Conservation (phyloP, 805 yeast genomes). For the Saccharomyces paradoxus region DNA sequence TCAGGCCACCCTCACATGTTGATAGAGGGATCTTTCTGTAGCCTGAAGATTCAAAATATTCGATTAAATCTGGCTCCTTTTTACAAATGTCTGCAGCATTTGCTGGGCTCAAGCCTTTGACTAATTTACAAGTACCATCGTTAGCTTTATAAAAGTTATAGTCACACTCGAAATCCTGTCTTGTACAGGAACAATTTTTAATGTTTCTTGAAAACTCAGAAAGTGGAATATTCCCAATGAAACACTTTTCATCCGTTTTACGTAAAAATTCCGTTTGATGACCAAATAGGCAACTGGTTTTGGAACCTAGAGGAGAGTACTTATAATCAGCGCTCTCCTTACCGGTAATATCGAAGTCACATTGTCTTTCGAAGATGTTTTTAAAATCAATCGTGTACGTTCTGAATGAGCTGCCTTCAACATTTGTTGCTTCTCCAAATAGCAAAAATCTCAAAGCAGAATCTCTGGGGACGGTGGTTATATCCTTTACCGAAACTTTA, state of each 20-base stretch:
- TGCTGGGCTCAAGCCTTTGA: constrained; percentile 62
- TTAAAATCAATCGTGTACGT: constrained; percentile 53
- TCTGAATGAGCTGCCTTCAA: constrained; percentile 39
- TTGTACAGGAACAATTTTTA: constrained; percentile 72
- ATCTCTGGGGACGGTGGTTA: constrained; percentile 87
- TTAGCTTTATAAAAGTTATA: constrained; percentile 61
- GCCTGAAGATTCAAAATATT: constrained; percentile 85
- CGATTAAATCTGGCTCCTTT: constrained; percentile 44
- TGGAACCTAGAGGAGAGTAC: constrained; percentile 47
- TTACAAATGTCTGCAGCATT: constrained; percentile 56
- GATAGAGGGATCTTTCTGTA: constrained; percentile 80
- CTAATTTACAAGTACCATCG: constrained; percentile 82
- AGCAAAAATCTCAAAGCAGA: constrained; percentile 73
- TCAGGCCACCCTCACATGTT: constrained; percentile 76
- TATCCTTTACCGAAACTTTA: constrained; percentile 51
- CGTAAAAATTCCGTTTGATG: constrained; percentile 55
- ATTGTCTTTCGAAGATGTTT: constrained; percentile 43
- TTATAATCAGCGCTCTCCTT: constrained; percentile 51
- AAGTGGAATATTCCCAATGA: constrained; percentile 61
- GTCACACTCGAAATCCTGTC: constrained; percentile 91
- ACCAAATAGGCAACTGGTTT: constrained; percentile 59
- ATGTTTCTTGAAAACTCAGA: constrained; percentile 46
- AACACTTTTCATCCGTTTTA: constrained; percentile 48
- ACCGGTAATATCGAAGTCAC: constrained; percentile 40
- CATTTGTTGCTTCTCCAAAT: constrained; percentile 42